These are phyloP conservation scores for Sclerotinia subarctica DNA, from an alignment of 2,329 filamentous ascomycete genomes.

Conservation along the genomic window DNA sequence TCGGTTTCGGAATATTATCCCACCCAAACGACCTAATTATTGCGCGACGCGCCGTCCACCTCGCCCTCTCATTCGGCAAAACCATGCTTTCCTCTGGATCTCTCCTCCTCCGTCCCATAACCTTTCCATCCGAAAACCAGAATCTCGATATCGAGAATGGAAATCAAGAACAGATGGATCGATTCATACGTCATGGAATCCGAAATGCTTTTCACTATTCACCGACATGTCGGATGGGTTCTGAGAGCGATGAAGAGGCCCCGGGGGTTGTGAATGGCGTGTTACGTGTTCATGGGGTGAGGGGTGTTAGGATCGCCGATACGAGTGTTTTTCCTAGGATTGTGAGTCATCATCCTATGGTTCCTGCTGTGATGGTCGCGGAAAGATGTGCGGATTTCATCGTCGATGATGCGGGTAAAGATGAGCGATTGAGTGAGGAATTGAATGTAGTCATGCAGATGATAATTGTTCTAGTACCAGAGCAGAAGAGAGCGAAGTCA, in stretches of 20 bases:
- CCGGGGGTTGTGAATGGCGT: slow-evolving; percentile 31
- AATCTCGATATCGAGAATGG: slow-evolving; percentile 4
- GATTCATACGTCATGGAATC: neutral
- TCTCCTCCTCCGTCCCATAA: neutral
- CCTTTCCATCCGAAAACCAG: neutral
- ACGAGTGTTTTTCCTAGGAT: slow-evolving; percentile 30
- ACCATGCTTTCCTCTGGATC: slow-evolving; percentile 16
- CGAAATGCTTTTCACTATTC: neutral
- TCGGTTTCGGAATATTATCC: slow-evolving; percentile 22
- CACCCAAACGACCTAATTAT: slow-evolving; percentile 9
- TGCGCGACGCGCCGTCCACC: slow-evolving; percentile 15
- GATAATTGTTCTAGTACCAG: neutral
- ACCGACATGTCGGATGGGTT: neutral
- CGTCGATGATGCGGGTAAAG: neutral
- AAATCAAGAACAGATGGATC: neutral
- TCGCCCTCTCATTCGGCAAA: slow-evolving; percentile 15
- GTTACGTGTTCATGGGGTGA: slow-evolving; percentile 32
- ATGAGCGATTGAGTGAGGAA: neutral
- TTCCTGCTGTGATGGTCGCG: slow-evolving; percentile 30
- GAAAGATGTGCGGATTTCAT: slow-evolving; percentile 26
- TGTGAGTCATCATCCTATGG: slow-evolving; percentile 29
- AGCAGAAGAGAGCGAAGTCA: neutral
- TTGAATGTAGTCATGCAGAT: neutral
- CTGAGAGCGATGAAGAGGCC: neutral
- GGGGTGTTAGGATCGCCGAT: slow-evolving; percentile 32